Base-by-base conservation (phyloP, 768 basidiomycete genomes). In the Rhizopogon vesiculosus region DNA sequence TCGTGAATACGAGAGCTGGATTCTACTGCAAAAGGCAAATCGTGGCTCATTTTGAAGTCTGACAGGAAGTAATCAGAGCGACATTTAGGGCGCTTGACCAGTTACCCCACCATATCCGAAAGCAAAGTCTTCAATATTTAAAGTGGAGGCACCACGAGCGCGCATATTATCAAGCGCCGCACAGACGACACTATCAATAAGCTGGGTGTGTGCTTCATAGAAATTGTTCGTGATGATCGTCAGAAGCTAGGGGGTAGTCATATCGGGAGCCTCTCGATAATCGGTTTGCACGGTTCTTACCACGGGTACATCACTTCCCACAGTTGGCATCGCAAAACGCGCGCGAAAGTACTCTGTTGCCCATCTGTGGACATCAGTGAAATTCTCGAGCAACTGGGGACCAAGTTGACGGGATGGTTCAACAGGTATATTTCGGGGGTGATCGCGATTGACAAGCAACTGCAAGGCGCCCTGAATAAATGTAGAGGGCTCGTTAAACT, bases 31-130 rank as follows among this genome's bases (percentile, higher is more conserved):
- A 69, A 69, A 9, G 69, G 67, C 15, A 69, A 29, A 19, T 69
- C 64, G 13, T 71, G 67, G 53, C 65, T 71, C 64, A 69, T 69
- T 31, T 29, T 55, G 38, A 69, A 66, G 42, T 69, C 68, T 69
- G 25, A 42, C 31, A 22, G 15, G 38, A 42, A 22, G 31, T 16
- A 12, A 12, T 46, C 25, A 48, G 53, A 16, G 44, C 5, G 16
- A 28, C 7, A 35, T 31, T 53, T 42, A 22, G 38, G 28, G 39
- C 35, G 2, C 15, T 16, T 33, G 53, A 22, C 33, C 5, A 61
- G 19, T 22, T 12, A 25, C 16, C 65, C 15, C 9, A 71, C 68
- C 68, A 18, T 65, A 69, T 40, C 68, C 68, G 25, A 69, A 65
- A 10, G 67, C 51, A 29, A 69, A 69, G 59, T 69, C 65, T 18